Percentiles rank a stretch among this genome's conserved stretches.
phyloP scores from a whole-genome alignment of 2,329 filamentous ascomycete species.

The Furcasterigmium sp. region DNA sequence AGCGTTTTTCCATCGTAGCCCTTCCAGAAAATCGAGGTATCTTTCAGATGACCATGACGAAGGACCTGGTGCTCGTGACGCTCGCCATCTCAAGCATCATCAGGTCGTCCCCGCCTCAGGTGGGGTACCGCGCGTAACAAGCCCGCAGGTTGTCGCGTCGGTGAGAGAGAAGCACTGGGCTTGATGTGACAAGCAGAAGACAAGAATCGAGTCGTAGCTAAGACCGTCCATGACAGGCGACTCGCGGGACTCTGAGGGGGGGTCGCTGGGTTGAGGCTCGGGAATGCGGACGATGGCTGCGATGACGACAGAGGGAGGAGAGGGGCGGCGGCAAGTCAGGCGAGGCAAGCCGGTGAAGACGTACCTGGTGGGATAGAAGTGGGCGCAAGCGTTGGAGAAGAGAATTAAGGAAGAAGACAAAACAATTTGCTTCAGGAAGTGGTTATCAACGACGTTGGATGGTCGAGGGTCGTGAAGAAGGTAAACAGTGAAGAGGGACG shows the following conservation, averaged over 20 bases:
- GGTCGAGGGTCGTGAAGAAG: constrained; percentile 3
- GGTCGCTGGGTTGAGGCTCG: background rate
- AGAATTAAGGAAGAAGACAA: background rate
- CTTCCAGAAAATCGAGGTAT: no score
- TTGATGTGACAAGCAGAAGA: background rate
- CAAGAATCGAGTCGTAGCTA: background rate
- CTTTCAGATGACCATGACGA: background rate
- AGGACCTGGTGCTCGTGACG: constrained; percentile 10
- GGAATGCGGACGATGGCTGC: constrained; percentile 15
- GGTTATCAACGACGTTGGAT: background rate
- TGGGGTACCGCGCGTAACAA: constrained; percentile 13
- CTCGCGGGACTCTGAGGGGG: background rate
- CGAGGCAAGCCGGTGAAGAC: constrained; percentile 1
- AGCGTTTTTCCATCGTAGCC: no score
- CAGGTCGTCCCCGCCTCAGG: constrained; percentile 6
- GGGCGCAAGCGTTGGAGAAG: background rate
- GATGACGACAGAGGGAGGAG: constrained; percentile 35
- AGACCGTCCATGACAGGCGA: background rate
- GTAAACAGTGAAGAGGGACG: constrained; percentile 4
- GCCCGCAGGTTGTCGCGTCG: background rate
- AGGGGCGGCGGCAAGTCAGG: constrained; percentile 13
- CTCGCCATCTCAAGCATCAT: constrained; percentile 11
- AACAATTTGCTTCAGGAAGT: constrained; percentile 2
- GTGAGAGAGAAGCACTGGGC: background rate
- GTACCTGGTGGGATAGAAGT: constrained; percentile 9